Conservation (phyloP, 1,284 basidiomycete genomes). For the Bondarzewia mesenterica region DNA sequence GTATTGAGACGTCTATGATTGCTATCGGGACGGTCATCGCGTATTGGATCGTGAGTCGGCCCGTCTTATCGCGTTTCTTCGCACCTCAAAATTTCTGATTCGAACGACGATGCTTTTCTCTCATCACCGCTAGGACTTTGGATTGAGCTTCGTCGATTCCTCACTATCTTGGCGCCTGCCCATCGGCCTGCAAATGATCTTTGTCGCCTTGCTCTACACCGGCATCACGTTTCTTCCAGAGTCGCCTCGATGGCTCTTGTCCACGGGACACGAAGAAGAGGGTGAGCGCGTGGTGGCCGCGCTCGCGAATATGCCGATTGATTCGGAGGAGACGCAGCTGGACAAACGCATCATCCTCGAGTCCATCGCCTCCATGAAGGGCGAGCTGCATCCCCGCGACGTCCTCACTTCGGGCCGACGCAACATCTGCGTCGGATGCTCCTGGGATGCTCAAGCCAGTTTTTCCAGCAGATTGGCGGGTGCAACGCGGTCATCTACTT, state of each 20-base stretch:
- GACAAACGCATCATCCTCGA: background rate
- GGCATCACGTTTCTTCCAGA: background rate
- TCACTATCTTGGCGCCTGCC: background rate
- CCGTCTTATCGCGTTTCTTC: background rate
- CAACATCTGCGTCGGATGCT: background rate
- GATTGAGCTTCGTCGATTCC: background rate
- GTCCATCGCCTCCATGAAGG: background rate
- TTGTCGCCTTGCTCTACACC: background rate
- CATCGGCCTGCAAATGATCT: background rate
- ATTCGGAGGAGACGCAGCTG: background rate
- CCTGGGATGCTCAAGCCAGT: background rate
- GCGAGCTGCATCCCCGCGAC: background rate
- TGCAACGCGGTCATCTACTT: slow-evolving; percentile 1
- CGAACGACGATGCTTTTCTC: too few species aligned
- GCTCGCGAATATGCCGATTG: background rate
- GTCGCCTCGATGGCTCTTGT: background rate
- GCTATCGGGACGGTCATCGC: background rate
- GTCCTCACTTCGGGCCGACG: background rate
- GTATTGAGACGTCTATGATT: background rate
- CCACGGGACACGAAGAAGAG: background rate
- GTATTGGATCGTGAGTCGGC: background rate
- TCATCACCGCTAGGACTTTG: background rate
- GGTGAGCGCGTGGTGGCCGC: background rate
- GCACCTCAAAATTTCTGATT: background rate
- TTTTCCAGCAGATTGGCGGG: background rate